These are phyloP conservation scores for Talaromyces liani DNA, from an alignment of 495 filamentous ascomycete species.

Conservation along the genomic window DNA sequence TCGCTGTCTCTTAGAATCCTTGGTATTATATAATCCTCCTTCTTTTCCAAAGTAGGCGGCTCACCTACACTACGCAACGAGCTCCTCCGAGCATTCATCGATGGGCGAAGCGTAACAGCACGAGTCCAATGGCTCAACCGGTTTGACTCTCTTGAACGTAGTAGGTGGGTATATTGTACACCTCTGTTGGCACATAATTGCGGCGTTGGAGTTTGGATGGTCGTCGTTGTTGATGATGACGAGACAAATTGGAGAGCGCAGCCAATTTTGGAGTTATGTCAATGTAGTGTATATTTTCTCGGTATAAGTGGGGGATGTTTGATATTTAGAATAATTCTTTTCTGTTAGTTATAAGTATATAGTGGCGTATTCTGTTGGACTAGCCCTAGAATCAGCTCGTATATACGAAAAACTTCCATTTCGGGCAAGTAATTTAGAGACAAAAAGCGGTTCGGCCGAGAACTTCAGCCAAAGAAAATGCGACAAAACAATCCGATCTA, in stretches of 20 bases:
- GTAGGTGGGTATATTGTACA: constrained; percentile 55
- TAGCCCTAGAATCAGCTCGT: not conserved
- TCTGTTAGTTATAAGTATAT: not conserved
- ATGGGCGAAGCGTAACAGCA: constrained; percentile 56
- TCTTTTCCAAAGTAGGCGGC: constrained; percentile 50
- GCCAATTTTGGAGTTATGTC: not conserved
- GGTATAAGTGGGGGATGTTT: not conserved
- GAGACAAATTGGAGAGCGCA: constrained; percentile 11
- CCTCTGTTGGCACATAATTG: constrained; percentile 50
- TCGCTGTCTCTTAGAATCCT: constrained; percentile 55
- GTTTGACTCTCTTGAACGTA: constrained; percentile 34
- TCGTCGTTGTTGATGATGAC: constrained; percentile 48
- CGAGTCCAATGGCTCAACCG: constrained; percentile 52
- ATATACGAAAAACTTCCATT: not conserved
- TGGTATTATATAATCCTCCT: constrained; percentile 53
- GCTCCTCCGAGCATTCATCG: constrained; percentile 45
- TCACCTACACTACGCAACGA: constrained; percentile 44
- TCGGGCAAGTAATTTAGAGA: not conserved
- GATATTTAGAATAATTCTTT: not conserved
- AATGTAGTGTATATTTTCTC: not conserved
- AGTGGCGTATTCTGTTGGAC: not conserved
- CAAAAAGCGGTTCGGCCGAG: not conserved
- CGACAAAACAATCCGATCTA: not conserved
- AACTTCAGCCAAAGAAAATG: not conserved
- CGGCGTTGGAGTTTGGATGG: constrained; percentile 57